These are phyloP conservation scores for Strigomonas culicis DNA, from an alignment of 208 protist species.

Conservation along the genomic window DNA sequence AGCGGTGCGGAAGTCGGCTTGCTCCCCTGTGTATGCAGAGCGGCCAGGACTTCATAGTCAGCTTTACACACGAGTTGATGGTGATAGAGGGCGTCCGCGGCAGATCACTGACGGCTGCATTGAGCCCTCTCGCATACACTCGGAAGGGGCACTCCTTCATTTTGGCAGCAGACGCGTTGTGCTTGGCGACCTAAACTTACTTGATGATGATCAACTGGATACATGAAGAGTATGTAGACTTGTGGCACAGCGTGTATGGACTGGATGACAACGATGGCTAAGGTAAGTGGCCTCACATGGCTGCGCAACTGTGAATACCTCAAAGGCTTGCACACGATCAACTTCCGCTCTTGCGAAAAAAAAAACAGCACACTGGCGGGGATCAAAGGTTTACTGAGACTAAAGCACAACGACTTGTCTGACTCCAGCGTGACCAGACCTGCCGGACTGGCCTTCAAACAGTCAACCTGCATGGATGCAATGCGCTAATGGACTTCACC, in stretches of 20 bases:
- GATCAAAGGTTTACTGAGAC: too few species aligned
- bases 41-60: not conserved
- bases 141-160: conserved; percentile 21
- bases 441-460: too few species aligned
- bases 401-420: too few species aligned
- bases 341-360: too few species aligned
- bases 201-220: conserved; percentile 80
- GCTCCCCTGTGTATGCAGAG: too few species aligned
- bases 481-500: too few species aligned
- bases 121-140: conserved; percentile 18
- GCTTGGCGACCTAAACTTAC: conserved; percentile 59
- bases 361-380: too few species aligned
- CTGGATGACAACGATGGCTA: conserved; percentile 61
- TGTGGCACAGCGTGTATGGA: conserved; percentile 76
- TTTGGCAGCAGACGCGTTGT: conserved; percentile 31
- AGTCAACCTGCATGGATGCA: too few species aligned
- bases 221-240: conserved; percentile 70
- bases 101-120: not conserved
- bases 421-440: too few species aligned
- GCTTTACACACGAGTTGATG: conserved; percentile 1
- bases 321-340: too few species aligned
- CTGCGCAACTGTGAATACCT: too few species aligned
- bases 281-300: too few species aligned
- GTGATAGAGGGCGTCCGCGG: conserved; percentile 1
- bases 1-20: not conserved